Conservation (phyloP, 495 filamentous ascomycete genomes). For the Xylaria curta region DNA sequence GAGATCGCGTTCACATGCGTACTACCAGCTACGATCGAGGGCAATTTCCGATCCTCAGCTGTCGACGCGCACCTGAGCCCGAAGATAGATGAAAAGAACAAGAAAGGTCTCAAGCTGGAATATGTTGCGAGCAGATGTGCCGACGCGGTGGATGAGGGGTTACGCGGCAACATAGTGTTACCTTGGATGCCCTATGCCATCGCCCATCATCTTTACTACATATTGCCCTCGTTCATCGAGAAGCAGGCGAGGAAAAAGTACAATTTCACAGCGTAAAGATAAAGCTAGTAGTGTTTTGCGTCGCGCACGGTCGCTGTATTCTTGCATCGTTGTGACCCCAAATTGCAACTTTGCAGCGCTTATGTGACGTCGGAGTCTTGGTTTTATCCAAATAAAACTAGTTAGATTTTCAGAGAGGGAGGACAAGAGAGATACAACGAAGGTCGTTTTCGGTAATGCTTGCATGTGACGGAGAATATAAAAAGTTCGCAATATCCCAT, state of each 20-base stretch:
- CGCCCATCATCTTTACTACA: conserved; percentile 39
- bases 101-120: conserved; percentile 35
- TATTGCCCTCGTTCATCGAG: conserved; percentile 41
- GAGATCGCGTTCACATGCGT: conserved; percentile 37
- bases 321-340: conserved; percentile 5
- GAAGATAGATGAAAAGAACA: conserved; percentile 28
- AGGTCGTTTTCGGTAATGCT: conserved; percentile 3
- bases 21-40: conserved; percentile 41
- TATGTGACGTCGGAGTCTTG: background rate
- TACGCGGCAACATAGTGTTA: conserved; percentile 36
- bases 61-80: conserved; percentile 33
- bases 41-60: conserved; percentile 41
- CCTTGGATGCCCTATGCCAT: conserved; percentile 40
- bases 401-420: background rate
- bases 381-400: background rate
- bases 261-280: conserved; percentile 25
- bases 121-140: conserved; percentile 38
- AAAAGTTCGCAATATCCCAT: background rate
- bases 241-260: conserved; percentile 41
- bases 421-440: background rate
- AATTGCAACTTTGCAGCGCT: conserved; percentile 6
- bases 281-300: background rate
- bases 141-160: conserved; percentile 33
- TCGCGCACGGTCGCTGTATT: background rate
- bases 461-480: background rate